These are phyloP conservation scores for Botrytis squamosa DNA, from an alignment of 2,329 filamentous ascomycete species.

Conservation along the genomic window DNA sequence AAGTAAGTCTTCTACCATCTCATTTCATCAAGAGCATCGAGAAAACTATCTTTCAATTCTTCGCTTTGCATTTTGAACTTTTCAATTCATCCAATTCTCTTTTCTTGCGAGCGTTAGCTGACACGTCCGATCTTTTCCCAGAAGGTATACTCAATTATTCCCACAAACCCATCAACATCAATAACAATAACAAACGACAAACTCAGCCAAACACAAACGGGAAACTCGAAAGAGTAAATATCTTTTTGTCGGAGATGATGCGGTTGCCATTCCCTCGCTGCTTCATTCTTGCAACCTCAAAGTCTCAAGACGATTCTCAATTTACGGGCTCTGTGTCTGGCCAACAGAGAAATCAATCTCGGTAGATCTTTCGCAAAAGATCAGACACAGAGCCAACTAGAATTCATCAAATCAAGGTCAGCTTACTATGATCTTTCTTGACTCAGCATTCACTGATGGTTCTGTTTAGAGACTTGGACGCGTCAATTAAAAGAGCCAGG, in stretches of 20 bases:
- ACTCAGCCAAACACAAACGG: neutral
- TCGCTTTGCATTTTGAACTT: too few relatives aligned
- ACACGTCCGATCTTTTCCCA: neutral
- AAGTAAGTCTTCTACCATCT: neutral
- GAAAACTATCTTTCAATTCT: neutral
- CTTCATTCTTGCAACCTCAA: neutral
- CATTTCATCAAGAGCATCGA: neutral
- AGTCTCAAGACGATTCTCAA: neutral
- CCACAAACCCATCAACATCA: neutral
- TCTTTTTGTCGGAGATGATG: too few relatives aligned
- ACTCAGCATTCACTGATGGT: neutral
- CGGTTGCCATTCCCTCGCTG: neutral
- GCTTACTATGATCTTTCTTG: neutral
- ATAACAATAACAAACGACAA: neutral
- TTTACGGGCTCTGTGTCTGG: neutral
- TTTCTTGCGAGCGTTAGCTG: neutral
- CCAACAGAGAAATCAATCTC: neutral
- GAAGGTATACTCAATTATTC: neutral
- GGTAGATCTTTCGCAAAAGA: neutral
- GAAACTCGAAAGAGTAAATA: neutral
- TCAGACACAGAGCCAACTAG: neutral
- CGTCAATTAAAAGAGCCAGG: neutral
- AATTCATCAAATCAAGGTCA: neutral
- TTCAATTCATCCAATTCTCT: neutral
- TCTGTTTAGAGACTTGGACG: neutral